phyloP scores from a whole-genome alignment of 2,329 filamentous ascomycete species.

The Sporothrix dimorphospora region DNA sequence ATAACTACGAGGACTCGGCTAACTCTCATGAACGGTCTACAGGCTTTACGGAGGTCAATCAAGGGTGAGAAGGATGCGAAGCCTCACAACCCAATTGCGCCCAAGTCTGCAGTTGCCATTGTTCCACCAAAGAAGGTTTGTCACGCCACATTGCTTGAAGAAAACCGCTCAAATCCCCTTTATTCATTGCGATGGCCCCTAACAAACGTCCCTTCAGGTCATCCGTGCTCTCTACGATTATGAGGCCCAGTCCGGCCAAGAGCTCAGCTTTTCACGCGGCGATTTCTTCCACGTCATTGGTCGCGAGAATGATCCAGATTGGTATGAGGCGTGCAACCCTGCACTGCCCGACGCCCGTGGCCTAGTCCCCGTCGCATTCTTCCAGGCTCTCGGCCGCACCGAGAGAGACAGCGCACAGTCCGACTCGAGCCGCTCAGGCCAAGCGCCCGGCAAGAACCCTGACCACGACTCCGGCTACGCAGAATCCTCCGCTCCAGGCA shows the following conservation, averaged over 20 bases:
- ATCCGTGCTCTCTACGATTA: conserved; percentile 97
- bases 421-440: conserved; percentile 54
- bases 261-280: conserved; percentile 89
- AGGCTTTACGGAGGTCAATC: conserved; percentile 85
- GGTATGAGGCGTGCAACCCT: conserved; percentile 99
- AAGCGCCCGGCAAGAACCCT: conserved; percentile 58
- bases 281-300: conserved; percentile 99
- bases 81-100: conserved; percentile 74
- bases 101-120: conserved; percentile 86
- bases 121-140: conserved; percentile 89
- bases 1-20: conserved; percentile 38
- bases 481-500: conserved; percentile 49
- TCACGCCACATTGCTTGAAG: conserved; percentile 33
- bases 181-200: neutral
- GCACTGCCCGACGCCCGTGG: conserved; percentile 83
- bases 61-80: conserved; percentile 84
- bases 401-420: conserved; percentile 85
- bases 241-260: conserved; percentile 72
- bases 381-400: conserved; percentile 88
- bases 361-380: conserved; percentile 90
- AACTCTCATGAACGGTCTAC: conserved; percentile 50
- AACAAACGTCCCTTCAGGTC: conserved; percentile 61
- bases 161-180: neutral
- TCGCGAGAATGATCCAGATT: conserved; percentile 89
- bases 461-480: conserved; percentile 93